phyloP scores from a whole-genome alignment of 2,329 filamentous ascomycete genomes.

The Microdochium paspali region DNA sequence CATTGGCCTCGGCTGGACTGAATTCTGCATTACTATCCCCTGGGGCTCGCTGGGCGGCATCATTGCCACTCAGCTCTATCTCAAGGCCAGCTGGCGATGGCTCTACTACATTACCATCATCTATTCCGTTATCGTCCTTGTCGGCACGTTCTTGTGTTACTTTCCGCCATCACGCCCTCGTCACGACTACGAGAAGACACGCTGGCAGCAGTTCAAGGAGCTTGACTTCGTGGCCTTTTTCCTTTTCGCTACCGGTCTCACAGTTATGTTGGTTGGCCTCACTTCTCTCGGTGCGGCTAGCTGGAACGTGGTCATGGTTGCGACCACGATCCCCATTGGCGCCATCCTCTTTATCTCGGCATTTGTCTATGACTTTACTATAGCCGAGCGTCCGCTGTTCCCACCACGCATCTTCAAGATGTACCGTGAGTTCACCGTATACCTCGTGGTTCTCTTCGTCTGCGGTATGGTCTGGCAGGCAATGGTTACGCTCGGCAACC shows the following conservation, averaged over 20 bases:
- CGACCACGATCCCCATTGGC: conserved; percentile 11
- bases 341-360: conserved; percentile 6
- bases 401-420: conserved; percentile 15
- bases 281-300: conserved; percentile 21
- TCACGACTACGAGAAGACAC: conserved; percentile 17
- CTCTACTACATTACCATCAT: conserved; percentile 16
- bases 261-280: conserved; percentile 21
- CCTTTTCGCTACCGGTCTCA: conserved; percentile 11
- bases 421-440: conserved; percentile 18
- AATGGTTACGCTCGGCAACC: conserved; percentile 15
- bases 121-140: conserved; percentile 12
- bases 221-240: conserved; percentile 18
- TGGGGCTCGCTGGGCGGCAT: conserved; percentile 16
- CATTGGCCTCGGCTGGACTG: conserved; percentile 17
- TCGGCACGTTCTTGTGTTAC: conserved; percentile 16
- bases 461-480: conserved; percentile 19
- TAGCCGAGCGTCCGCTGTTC: conserved; percentile 13
- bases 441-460: conserved; percentile 19
- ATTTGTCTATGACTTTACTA: conserved; percentile 14
- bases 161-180: conserved; percentile 14
- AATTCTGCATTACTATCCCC: conserved; percentile 17
- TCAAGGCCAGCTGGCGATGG: conserved; percentile 19
- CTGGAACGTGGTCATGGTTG: conserved; percentile 5
- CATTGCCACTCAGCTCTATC: conserved; percentile 15
- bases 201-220: conserved; percentile 17